Evolutionary conservation across 352 stramenopile genomes (phyloP).

Genomic region (Phytophthora foliorum): DNA sequence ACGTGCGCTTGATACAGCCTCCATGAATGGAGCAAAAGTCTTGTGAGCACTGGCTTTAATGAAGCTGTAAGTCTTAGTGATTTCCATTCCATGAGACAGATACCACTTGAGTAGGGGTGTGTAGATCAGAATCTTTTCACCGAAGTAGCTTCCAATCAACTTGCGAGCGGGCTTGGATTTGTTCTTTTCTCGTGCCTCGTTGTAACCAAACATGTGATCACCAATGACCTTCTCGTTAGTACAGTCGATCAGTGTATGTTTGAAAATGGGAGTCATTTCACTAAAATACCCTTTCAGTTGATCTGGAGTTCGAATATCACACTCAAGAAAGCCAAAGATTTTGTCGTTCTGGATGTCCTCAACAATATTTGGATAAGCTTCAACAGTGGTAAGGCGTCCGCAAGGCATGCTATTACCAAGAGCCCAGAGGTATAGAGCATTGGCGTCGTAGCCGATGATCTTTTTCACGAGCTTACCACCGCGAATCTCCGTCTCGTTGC

Average conservation of each 20-base stretch:
- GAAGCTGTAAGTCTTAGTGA: slow-evolving; percentile 42
- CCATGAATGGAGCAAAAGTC: slow-evolving; percentile 31
- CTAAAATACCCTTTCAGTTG: slow-evolving; percentile 45
- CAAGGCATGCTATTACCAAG: slow-evolving; percentile 47
- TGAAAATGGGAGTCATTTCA: slow-evolving; percentile 53
- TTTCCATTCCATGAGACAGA: slow-evolving; percentile 34
- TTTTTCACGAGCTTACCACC: slow-evolving; percentile 33
- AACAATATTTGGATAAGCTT: slow-evolving; percentile 36
- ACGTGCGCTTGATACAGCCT: slow-evolving; percentile 37
- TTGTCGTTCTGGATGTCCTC: slow-evolving; percentile 45
- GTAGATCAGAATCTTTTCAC: slow-evolving; percentile 47
- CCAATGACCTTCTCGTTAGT: slow-evolving; percentile 31
- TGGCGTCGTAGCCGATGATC: slow-evolving; percentile 41
- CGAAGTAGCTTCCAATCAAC: slow-evolving; percentile 49
- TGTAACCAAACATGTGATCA: slow-evolving; percentile 43
- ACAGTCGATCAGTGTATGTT: slow-evolving; percentile 41
- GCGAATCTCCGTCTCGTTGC: slow-evolving; percentile 29
- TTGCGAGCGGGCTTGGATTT: slow-evolving; percentile 20
- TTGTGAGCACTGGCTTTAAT: slow-evolving; percentile 27
- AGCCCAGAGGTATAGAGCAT: slow-evolving; percentile 45
- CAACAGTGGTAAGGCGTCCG: slow-evolving; percentile 21
- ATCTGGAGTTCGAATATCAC: slow-evolving; percentile 46
- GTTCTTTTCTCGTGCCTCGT: slow-evolving; percentile 3
- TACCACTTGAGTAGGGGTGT: slow-evolving; percentile 51
- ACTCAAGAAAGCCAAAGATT: slow-evolving; percentile 49